These are phyloP conservation scores for Lactarius sanguifluus DNA, from an alignment of 768 basidiomycete genomes.

Conservation along the genomic window DNA sequence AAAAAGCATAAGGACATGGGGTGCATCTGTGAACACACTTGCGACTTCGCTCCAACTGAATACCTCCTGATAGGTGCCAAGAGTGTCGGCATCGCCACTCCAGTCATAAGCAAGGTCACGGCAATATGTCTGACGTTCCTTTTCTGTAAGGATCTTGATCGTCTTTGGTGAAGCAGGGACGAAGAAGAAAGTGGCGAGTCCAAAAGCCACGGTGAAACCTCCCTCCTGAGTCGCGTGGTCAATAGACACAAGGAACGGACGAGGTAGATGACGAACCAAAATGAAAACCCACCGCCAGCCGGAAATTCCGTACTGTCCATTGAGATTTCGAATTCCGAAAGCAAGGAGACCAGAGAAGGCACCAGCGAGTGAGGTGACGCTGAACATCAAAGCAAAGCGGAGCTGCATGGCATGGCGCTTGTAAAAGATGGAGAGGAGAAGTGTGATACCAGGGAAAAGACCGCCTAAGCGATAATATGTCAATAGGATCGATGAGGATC, in stretches of 20 bases:
- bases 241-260: not conserved
- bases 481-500: not conserved
- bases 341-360: constrained; percentile 67
- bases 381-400: constrained; percentile 45
- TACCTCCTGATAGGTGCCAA: constrained; percentile 43
- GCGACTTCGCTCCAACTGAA: constrained; percentile 61
- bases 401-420: constrained; percentile 35
- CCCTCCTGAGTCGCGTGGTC: constrained; percentile 45
- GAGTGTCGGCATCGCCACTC: constrained; percentile 38
- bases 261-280: constrained; percentile 38
- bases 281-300: constrained; percentile 74
- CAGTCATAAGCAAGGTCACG: constrained; percentile 40
- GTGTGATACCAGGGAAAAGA: constrained; percentile 44
- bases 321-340: constrained; percentile 56
- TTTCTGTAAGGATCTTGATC: constrained; percentile 49
- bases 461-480: constrained; percentile 32
- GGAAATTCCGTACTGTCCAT: constrained; percentile 49
- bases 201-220: constrained; percentile 60
- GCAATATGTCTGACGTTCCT: constrained; percentile 43
- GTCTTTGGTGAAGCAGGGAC: constrained; percentile 45
- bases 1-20: constrained; percentile 55
- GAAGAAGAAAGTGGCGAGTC: constrained; percentile 49
- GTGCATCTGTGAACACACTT: constrained; percentile 44
- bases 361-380: constrained; percentile 49
- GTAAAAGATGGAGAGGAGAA: constrained; percentile 36